A percentile compares a stretch with the other conserved stretches of the same genome.
Conservation (phyloP, 306 rosid species). For the Leucaena leucocephala region DNA sequence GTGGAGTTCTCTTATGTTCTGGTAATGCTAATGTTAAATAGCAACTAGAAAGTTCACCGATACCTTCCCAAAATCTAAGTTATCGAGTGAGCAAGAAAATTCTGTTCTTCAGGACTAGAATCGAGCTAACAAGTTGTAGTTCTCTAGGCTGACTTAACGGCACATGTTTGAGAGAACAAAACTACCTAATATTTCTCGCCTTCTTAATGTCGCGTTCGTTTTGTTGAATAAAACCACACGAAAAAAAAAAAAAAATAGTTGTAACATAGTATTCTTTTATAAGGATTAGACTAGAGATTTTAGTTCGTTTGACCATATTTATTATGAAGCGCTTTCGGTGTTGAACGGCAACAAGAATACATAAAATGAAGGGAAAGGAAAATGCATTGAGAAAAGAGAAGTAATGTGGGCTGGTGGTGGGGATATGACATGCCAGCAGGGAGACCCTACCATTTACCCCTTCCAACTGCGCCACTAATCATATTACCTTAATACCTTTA, state of each 20-base stretch:
- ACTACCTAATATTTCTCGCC: not conserved
- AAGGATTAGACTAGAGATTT: not conserved
- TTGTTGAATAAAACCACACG: not conserved
- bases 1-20: no score
- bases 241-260: no score
- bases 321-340: not conserved
- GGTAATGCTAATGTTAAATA: not conserved
- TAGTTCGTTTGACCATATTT: not conserved
- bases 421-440: slow-evolving; percentile 4
- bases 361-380: not conserved
- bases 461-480: not conserved
- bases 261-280: no score
- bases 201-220: not conserved
- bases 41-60: not conserved
- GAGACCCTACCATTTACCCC: not conserved
- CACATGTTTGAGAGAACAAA: not conserved
- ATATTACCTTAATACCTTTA: slow-evolving; percentile 1
- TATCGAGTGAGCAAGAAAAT: no score
- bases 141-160: not conserved
- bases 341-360: not conserved
- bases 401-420: not conserved
- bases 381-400: no score
- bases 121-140: not conserved
- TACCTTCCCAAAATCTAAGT: no score
- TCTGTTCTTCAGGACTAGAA: not conserved